Conservation (phyloP, 2,329 filamentous ascomycete genomes). For the Venturia carpophila region DNA sequence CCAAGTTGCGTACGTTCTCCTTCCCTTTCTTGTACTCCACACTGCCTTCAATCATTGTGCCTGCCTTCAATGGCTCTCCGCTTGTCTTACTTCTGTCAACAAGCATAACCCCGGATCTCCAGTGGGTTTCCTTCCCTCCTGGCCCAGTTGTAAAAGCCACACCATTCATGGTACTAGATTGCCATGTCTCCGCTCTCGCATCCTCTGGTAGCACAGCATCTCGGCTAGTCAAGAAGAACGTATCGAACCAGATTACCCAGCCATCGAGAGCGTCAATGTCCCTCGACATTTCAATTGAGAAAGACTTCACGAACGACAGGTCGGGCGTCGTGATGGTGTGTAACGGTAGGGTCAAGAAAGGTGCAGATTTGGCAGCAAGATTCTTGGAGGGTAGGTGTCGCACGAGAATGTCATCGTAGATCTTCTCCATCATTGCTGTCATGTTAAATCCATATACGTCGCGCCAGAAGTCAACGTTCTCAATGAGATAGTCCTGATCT, state of each 20-base stretch:
- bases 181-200: conserved; percentile 56
- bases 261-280: conserved; percentile 70
- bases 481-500: conserved; percentile 67
- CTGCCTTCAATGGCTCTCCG: conserved; percentile 42
- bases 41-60: conserved; percentile 55
- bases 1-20: conserved; percentile 33
- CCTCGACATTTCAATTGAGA: conserved; percentile 52
- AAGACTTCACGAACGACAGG: conserved; percentile 64
- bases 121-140: conserved; percentile 69
- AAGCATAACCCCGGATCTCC: conserved; percentile 75
- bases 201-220: conserved; percentile 41
- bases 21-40: conserved; percentile 61
- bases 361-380: conserved; percentile 51
- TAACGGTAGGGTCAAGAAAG: conserved; percentile 70
- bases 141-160: conserved; percentile 89
- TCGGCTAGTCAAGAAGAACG: conserved; percentile 67
- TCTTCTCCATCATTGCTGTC: conserved; percentile 76
- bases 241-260: conserved; percentile 90
- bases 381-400: conserved; percentile 34
- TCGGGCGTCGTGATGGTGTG: conserved; percentile 65
- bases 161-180: conserved; percentile 40
- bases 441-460: conserved; percentile 95
- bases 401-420: conserved; percentile 59
- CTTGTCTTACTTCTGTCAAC: conserved; percentile 51
- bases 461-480: conserved; percentile 78